These are phyloP conservation scores for Fusarium anguioides DNA, from an alignment of 2,329 filamentous ascomycete genomes.

Conservation along the genomic window DNA sequence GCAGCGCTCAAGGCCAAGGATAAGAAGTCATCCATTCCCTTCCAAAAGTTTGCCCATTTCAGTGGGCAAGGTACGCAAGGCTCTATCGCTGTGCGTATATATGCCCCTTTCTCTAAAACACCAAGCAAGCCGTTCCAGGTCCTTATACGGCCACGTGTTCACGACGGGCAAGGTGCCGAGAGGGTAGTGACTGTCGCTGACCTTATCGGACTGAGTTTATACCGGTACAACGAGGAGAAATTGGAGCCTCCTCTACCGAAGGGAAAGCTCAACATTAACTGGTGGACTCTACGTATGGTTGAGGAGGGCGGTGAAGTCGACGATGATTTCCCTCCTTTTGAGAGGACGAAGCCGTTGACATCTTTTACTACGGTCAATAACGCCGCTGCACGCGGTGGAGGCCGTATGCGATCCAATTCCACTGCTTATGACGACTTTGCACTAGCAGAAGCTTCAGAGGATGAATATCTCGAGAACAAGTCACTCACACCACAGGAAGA, in stretches of 20 bases:
- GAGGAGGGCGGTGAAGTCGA: slow-evolving; percentile 87
- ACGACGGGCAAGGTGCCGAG: slow-evolving; percentile 71
- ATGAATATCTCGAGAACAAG: slow-evolving; percentile 77
- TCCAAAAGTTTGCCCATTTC: slow-evolving; percentile 80
- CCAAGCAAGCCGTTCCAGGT: slow-evolving; percentile 76
- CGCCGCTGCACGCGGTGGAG: slow-evolving; percentile 74
- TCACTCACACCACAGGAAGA: slow-evolving; percentile 73
- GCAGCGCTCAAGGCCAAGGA: slow-evolving; percentile 78
- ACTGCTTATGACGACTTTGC: slow-evolving; percentile 87
- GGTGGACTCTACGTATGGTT: slow-evolving; percentile 86
- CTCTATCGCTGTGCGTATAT: slow-evolving; percentile 81
- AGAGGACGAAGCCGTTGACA: slow-evolving; percentile 77
- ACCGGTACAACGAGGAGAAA: slow-evolving; percentile 82
- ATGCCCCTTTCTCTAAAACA: slow-evolving; percentile 75
- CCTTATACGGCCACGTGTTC: slow-evolving; percentile 74
- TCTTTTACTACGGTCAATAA: slow-evolving; percentile 87
- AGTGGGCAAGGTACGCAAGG: slow-evolving; percentile 83
- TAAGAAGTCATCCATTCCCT: slow-evolving; percentile 74
- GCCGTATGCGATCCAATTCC: slow-evolving; percentile 72
- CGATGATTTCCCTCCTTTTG: slow-evolving; percentile 83
- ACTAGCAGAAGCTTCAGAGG: slow-evolving; percentile 76
- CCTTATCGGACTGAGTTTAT: slow-evolving; percentile 82
- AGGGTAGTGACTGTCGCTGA: slow-evolving; percentile 78
- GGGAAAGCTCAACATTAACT: slow-evolving; percentile 80
- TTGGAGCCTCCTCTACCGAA: slow-evolving; percentile 72